Conservation (phyloP, 352 stramenopile species). For the Globisporangium lucens region DNA sequence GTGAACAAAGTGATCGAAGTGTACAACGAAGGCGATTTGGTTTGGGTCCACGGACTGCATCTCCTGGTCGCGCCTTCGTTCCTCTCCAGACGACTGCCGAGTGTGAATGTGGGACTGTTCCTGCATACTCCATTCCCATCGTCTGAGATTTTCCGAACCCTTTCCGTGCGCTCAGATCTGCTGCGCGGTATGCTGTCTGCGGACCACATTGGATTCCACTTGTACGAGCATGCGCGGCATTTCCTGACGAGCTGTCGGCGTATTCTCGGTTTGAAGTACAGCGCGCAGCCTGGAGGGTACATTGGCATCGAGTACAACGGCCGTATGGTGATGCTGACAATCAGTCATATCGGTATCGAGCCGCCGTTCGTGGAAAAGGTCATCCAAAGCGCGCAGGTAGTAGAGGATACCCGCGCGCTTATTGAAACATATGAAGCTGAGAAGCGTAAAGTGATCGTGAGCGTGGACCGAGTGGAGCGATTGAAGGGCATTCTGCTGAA, state of each 20-base stretch:
- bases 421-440: conserved; percentile 49
- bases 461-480: conserved; percentile 94
- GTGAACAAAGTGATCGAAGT: conserved; percentile 92
- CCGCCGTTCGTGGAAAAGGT: conserved; percentile 79
- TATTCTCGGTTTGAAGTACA: conserved; percentile 87
- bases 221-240: conserved; percentile 97
- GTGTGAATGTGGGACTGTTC: conserved; percentile 97
- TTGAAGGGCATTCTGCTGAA: conserved; percentile 98
- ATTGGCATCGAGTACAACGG: conserved; percentile 97
- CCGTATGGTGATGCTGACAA: conserved; percentile 95
- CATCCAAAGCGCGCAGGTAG: conserved; percentile 48
- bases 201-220: conserved; percentile 98
- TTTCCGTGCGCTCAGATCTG: conserved; percentile 96
- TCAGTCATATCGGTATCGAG: conserved; percentile 98
- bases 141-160: conserved; percentile 98
- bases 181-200: conserved; percentile 95
- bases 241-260: conserved; percentile 96
- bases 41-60: conserved; percentile 99
- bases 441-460: conserved; percentile 86
- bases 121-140: conserved; percentile 99
- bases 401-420: conserved; percentile 41
- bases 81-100: conserved; percentile 88
- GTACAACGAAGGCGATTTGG: conserved; percentile 89
- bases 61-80: conserved; percentile 98
- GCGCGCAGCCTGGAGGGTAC: conserved; percentile 88